A percentile compares a stretch with the other conserved stretches of the same genome.
Conservation (phyloP, 75 land plant genomes). For the Selaginella tamariscina region DNA sequence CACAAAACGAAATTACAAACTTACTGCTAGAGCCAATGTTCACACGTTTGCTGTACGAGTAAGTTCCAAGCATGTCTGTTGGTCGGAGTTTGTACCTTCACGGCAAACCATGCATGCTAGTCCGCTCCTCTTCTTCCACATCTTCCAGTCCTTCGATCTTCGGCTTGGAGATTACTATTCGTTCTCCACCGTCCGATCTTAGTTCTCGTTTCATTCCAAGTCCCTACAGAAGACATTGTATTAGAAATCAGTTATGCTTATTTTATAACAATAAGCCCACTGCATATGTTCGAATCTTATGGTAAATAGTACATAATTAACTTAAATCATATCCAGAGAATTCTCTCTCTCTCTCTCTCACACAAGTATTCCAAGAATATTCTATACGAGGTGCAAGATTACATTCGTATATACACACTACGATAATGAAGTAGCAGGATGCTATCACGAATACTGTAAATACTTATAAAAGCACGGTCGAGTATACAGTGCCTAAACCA, state of each 20-base stretch:
- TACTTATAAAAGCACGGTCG: too few relatives aligned
- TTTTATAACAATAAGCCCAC: background rate
- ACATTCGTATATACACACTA: too few relatives aligned
- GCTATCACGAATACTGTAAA: too few relatives aligned
- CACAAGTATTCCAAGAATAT: too few relatives aligned
- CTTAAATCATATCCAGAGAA: too few relatives aligned
- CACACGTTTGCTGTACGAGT: conserved; percentile 84
- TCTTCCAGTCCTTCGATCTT: conserved; percentile 91
- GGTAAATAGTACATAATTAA: too few relatives aligned
- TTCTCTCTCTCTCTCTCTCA: too few relatives aligned
- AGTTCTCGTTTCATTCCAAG: conserved; percentile 81
- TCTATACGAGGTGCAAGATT: too few relatives aligned
- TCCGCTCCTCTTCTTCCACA: conserved; percentile 91
- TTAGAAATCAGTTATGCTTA: background rate
- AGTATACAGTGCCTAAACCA: background rate
- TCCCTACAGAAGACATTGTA: conserved; percentile 31
- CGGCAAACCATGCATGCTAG: conserved; percentile 99
- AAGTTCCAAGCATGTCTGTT: conserved; percentile 77
- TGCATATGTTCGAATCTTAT: background rate
- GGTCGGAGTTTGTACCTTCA: conserved; percentile 95
- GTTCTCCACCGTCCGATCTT: conserved; percentile 83
- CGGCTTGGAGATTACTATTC: conserved; percentile 73
- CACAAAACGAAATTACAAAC: too few relatives aligned
- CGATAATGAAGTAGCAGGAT: too few relatives aligned
- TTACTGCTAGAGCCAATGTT: conserved; percentile 58